phyloP scores from a whole-genome alignment of 441 rosid species.

The Omphalea diandra region DNA sequence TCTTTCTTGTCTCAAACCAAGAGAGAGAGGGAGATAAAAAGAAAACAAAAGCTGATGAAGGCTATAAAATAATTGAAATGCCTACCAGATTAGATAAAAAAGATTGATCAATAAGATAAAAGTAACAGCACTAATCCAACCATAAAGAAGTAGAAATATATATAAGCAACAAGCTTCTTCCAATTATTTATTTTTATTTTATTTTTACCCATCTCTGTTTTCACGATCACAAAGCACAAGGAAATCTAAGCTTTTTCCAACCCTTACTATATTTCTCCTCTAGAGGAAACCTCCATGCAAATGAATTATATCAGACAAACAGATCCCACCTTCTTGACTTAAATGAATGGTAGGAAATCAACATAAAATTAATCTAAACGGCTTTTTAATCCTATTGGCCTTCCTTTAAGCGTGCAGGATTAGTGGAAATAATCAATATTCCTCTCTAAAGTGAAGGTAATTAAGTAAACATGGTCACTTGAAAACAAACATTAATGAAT shows the following conservation, averaged over 20 bases:
- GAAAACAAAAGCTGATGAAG: conserved; percentile 7
- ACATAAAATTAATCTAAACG: conserved; percentile 9
- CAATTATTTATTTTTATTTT: background rate
- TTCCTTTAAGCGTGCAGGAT: conserved; percentile 28
- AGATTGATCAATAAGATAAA: conserved; percentile 30
- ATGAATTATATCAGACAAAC: conserved; percentile 24
- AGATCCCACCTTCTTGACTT: conserved; percentile 30
- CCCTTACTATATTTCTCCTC: conserved; percentile 17
- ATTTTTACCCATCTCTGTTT: conserved; percentile 14
- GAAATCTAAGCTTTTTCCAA: conserved; percentile 34
- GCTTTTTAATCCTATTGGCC: conserved; percentile 18
- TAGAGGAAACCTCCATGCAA: conserved; percentile 12
- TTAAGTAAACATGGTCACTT: no score
- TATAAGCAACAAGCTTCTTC: background rate
- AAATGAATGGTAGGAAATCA: conserved; percentile 15
- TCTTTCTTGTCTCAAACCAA: background rate
- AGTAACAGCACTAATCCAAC: conserved; percentile 23
- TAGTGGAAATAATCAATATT: conserved; percentile 19
- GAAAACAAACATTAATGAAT: background rate
- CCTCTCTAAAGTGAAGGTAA: background rate
- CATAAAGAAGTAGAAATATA: no score
- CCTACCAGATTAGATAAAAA: conserved; percentile 19
- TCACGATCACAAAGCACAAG: conserved; percentile 47
- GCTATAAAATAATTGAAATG: background rate
- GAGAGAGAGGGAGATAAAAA: background rate